phyloP scores from a whole-genome alignment of 176 grass and related monocot species.

The Stipa capillata region DNA sequence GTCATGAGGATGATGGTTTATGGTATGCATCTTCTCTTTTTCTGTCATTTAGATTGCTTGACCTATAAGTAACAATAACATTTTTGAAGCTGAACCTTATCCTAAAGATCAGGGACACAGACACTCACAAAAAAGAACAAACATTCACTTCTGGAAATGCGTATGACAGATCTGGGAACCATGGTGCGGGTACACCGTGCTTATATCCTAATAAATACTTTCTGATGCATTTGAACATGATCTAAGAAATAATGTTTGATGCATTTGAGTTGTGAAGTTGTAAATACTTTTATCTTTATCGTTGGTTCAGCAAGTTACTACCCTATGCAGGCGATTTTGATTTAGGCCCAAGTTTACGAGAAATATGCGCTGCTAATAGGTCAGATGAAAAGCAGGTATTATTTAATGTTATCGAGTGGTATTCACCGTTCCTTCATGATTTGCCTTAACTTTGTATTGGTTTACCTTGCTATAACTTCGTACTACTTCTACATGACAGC shows the following conservation, averaged over 20 bases:
- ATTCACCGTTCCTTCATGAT: slow-evolving; percentile 8
- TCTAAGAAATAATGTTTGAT: background rate
- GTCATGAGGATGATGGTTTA: background rate
- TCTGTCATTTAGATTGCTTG: background rate
- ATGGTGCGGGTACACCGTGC: background rate
- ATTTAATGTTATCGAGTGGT: slow-evolving; percentile 9
- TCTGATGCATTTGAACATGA: slow-evolving; percentile 1
- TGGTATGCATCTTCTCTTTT: background rate
- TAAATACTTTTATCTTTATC: background rate
- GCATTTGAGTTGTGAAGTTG: background rate
- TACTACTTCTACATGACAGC: slow-evolving; percentile 38
- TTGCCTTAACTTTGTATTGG: slow-evolving; percentile 2
- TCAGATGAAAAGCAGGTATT: slow-evolving; percentile 92
- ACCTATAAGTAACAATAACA: background rate
- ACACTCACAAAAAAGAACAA: background rate
- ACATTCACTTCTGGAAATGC: slow-evolving; percentile 1
- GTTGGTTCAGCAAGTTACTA: slow-evolving; percentile 15
- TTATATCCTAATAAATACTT: background rate
- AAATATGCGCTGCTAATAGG: slow-evolving; percentile 88
- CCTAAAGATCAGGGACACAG: background rate
- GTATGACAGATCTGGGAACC: background rate
- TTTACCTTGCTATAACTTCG: background rate
- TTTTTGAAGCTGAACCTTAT: background rate
- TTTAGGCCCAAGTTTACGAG: slow-evolving; percentile 77
- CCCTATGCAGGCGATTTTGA: slow-evolving; percentile 43